phyloP scores from a whole-genome alignment of 257 asterid species.

The Nicotiana obtusifolia region DNA sequence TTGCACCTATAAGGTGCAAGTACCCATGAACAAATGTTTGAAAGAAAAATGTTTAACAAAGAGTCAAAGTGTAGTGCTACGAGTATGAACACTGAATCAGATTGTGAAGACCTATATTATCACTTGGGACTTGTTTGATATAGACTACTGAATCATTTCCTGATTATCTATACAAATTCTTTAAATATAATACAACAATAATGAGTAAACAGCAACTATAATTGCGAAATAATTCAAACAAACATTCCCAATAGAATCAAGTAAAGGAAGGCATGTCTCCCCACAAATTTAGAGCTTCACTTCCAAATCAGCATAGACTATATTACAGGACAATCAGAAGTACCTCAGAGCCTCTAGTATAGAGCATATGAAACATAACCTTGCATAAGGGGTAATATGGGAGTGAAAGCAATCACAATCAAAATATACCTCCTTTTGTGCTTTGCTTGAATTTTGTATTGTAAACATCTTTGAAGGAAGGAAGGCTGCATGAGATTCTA shows the following conservation, averaged over 20 bases:
- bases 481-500: constrained; percentile 65
- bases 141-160: background rate
- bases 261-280: background rate
- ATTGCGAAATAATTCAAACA: background rate
- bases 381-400: background rate
- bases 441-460: constrained; percentile 79
- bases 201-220: background rate
- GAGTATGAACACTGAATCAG: background rate
- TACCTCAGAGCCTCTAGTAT: background rate
- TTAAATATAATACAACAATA: background rate
- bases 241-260: background rate
- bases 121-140: background rate
- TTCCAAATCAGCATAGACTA: background rate
- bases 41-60: background rate
- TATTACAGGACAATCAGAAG: background rate
- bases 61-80: background rate
- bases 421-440: constrained; percentile 61
- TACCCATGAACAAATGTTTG: background rate
- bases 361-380: constrained; percentile 4
- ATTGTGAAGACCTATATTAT: background rate
- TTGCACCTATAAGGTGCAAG: background rate
- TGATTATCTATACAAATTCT: background rate
- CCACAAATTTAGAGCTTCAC: constrained; percentile 1
- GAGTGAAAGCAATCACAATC: background rate
- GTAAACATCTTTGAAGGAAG: constrained; percentile 75